Evolutionary conservation across 352 stramenopile genomes (phyloP), one percentile per base, ranked within the genome.

Genomic region (Phytopythium vexans): DNA sequence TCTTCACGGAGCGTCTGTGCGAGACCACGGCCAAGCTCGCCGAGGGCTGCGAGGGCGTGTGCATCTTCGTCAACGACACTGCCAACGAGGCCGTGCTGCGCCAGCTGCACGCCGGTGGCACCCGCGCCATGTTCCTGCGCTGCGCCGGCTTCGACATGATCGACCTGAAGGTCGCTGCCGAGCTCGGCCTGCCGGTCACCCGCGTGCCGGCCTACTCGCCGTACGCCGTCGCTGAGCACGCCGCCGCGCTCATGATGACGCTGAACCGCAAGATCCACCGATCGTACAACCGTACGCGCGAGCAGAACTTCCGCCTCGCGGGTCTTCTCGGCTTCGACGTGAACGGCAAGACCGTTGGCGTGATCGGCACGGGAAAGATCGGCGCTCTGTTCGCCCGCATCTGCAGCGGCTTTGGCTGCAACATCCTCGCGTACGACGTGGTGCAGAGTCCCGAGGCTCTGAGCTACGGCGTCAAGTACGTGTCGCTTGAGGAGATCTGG

Each of bases 51-150:
- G 80, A 92, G 39, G 77, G 41, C 38, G 80, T 88, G 21, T 77
- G 82, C 41, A 86, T 93, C 52, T 96, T 95, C 56, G 85, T 95
- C 43, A 96, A 94, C 54, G 87, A 96, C 60, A 75, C 71, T 4
- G 82, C 83, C 3, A 70, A 92, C 50, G 75, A 66, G 12, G 66
- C 61, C 2, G 63, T 73, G 21, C 66, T 95, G 5, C 73, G 79
- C 51, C 73, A 38, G 21, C 58, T 92, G 16, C 47, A 77, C 38
- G 56, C 67, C 1, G 58, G 63, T 35, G 74, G 78, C 33, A 86
- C 83, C 8, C 69, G 72, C 38, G 78, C 80, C 38, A 59, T 96
- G 4, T 87, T 92, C 44, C 66, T 96, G 47, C 80, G 86, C 39
- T 93, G 86, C 47, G 82, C 83, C 3, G 86, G 86, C 45, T 93